Evolutionary conservation across 1,284 basidiomycete genomes (phyloP).

Genomic region (Anthracocystis panici-leucophaei): DNA sequence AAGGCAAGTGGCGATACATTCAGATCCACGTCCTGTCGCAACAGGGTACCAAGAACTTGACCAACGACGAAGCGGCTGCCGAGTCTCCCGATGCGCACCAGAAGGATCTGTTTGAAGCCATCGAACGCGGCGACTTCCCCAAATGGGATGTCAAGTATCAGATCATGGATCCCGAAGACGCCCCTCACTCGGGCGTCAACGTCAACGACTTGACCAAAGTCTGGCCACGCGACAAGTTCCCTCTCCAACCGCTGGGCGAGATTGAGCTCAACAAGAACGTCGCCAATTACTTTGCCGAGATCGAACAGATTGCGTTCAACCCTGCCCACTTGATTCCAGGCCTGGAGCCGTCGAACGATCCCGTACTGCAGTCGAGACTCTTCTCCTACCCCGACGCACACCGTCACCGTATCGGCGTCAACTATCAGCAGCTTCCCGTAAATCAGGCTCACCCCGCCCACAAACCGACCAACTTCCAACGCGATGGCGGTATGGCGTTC

Average conservation of each 20-base stretch:
- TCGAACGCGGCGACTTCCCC: conserved; percentile 61
- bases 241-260: conserved; percentile 56
- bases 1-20: conserved; percentile 56
- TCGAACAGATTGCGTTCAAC: conserved; percentile 60
- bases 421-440: conserved; percentile 62
- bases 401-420: conserved; percentile 76
- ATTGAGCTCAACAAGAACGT: conserved; percentile 59
- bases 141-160: conserved; percentile 65
- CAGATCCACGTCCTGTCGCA: conserved; percentile 58
- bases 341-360: conserved; percentile 60
- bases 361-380: conserved; percentile 62
- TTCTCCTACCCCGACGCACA: conserved; percentile 82
- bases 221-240: conserved; percentile 56
- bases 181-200: conserved; percentile 37
- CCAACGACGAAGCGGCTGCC: conserved; percentile 46
- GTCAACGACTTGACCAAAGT: conserved; percentile 60
- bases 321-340: conserved; percentile 58
- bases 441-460: conserved; percentile 44
- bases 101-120: conserved; percentile 62
- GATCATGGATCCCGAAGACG: conserved; percentile 51
- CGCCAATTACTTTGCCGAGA: conserved; percentile 64
- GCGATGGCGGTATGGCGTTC: conserved; percentile 54
- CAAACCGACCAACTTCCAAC: conserved; percentile 53
- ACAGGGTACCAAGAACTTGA: conserved; percentile 50
- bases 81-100: conserved; percentile 53